Base-by-base conservation (phyloP, 1,139 yeast species). In the Geotrichum macrosporum region DNA sequence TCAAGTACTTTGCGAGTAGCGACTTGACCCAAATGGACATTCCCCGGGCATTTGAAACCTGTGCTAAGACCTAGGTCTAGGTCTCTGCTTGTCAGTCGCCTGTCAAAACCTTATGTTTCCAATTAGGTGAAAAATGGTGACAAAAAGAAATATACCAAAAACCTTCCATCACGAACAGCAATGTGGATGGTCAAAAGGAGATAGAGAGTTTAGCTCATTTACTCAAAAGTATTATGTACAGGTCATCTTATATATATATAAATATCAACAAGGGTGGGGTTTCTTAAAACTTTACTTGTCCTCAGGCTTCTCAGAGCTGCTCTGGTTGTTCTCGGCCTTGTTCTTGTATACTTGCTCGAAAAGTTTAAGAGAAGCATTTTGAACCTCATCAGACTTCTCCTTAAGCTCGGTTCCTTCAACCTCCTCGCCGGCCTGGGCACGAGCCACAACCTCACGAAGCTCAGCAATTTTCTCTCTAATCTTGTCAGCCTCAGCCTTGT, bases 281-380 rank as follows among this genome's bases (percentile, higher is more conserved):
- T 13, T 34, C 13, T 34, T 34, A 22, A 22, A 34, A 22, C 37
- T 41, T 41, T n/a, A 41, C 37, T 41, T 41, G 33, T 41, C 44
- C 45, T 46, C 48, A 40, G 48, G 38, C 48, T 45, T 39, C 35
- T 46, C 43, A 33, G 39, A 31, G 35, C 27, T 24, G 27, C 39
- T 42, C 35, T 30, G 15, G 41, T 29, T 29, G 20, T 26, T 27
- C 15, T 37, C 41, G n/a, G 30, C 35, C 70, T 69, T 69, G 63
- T 84, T 82, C 78, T 88, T 89, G 87, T 89, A 89, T 75, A 89
- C 83, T 75, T 87, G 85, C 78, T 88, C 96, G 72, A 92, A 92
- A 62, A 88, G 81, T 73, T 88, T 87, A 75, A 92, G 78, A 46
- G 96, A 87, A 66, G 85, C 83, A 69, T 78, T 80, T 77, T 89